phyloP scores from a whole-genome alignment of 2,329 filamentous ascomycete genomes.

The Ascochyta pisi region DNA sequence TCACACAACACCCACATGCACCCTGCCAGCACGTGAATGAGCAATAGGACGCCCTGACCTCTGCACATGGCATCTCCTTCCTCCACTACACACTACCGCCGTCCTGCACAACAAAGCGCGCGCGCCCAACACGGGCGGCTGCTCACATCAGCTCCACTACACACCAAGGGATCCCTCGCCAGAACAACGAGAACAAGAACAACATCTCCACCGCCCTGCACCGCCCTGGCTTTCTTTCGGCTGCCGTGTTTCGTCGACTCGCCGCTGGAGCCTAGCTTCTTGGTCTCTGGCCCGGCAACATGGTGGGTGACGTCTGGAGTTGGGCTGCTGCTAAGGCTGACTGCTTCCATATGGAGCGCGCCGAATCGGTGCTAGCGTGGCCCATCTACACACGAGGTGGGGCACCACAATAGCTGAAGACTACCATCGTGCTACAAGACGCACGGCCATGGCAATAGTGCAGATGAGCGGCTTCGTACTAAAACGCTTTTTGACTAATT shows the following conservation, averaged over 20 bases:
- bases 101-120: neutral
- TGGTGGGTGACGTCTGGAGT: neutral
- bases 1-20: no score
- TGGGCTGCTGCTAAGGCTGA: slow-evolving; percentile 6
- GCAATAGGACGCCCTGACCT: no score
- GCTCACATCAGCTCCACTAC: slow-evolving; percentile 12
- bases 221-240: neutral
- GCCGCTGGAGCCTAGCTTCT: neutral
- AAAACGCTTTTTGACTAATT: no score
- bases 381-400: no score
- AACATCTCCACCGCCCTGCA: neutral
- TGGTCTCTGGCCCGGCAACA: slow-evolving; percentile 6
- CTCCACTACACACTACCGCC: neutral
- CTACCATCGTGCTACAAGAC: no score
- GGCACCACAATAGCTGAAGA: no score
- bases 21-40: no score
- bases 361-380: slow-evolving; percentile 1
- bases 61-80: neutral
- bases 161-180: slow-evolving; percentile 14
- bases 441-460: no score
- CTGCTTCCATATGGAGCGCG: slow-evolving; percentile 1
- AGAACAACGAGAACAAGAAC: neutral
- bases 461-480: no score
- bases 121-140: slow-evolving; percentile 7
- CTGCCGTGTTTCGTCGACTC: neutral